Evolutionary conservation across 2,329 filamentous ascomycete genomes (phyloP).

Genomic region (Fusarium mangiferae): DNA sequence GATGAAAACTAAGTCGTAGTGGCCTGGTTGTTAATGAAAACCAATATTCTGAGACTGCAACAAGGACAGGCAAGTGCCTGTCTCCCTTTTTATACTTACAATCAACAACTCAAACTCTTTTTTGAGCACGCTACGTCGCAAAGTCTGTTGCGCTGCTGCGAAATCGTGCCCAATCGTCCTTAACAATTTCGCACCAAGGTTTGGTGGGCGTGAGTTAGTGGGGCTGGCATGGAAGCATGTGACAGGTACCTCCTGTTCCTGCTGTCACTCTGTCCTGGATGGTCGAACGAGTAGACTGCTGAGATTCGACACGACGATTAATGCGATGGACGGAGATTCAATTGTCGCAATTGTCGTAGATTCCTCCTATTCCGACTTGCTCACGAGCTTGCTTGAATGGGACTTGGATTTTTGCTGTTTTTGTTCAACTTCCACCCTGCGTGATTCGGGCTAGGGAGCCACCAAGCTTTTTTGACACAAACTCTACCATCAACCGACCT

Average conservation of each 20-base stretch:
- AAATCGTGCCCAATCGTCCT: background rate
- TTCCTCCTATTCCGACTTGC: fast-evolving
- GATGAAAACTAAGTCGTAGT: too few species aligned
- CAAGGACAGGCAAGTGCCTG: background rate
- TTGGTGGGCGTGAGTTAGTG: background rate
- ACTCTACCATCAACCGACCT: background rate
- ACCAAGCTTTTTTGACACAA: background rate
- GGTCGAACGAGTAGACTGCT: background rate
- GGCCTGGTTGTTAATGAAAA: background rate
- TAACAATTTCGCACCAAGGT: background rate
- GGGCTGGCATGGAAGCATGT: background rate
- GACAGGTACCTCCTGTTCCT: background rate
- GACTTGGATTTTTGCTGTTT: background rate
- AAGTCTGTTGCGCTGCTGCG: background rate
- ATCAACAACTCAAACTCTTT: background rate
- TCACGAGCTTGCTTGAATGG: fast-evolving
- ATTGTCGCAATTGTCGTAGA: background rate
- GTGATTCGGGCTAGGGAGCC: too few species aligned
- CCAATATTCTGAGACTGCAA: background rate
- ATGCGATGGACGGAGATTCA: background rate
- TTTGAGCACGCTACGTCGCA: background rate
- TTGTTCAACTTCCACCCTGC: background rate
- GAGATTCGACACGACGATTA: fast-evolving
- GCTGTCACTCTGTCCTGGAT: background rate
- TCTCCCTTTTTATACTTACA: background rate